Base-by-base conservation (phyloP, 1,139 yeast species). In the Magnusiomyces suaveolens region DNA sequence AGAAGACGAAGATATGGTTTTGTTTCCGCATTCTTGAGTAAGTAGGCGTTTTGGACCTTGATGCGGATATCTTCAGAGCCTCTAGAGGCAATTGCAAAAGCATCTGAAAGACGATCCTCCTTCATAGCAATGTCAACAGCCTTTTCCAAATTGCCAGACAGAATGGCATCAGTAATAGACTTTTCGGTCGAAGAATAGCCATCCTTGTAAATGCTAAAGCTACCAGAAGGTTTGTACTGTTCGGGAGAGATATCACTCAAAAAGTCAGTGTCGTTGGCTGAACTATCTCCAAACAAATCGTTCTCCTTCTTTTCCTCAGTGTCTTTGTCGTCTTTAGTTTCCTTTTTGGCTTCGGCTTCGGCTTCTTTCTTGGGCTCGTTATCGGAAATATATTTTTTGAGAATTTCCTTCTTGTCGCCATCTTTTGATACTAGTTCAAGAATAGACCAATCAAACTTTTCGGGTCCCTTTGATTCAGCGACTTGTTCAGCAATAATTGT, bases 51-150 rank as follows among this genome's bases (percentile, higher is more conserved):
- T 64, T 79, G 83, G 1, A 86, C 97, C 63, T 81, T 80, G 53
- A 77, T 75, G 63, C 85, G 84, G 63, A 83, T 72, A 21, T 64
- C 64, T 6, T 74, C 75, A 23, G 78, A 80, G 2, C 85, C 86
- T 64, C 83, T 84, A 63, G 87, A 72, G 0, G 97, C 87, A 58
- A 94, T 76, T 47, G 90, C 74, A 61, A 90, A 77, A 1, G 97
- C 97, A 66, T 92, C 97, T 24, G 79, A 70, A 43, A 88, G 72
- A 56, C 79, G 78, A 55, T 79, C 84, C 51, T 80, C 78, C 52
- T 80, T 76, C 57, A 94, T 73, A 60, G 94, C 83, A 46, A 77
- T 66, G 41, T 81, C 76, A 6, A 88, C 83, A 0, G 97, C 97
- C 29, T 76, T 75, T 29, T 79, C 80, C 56, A 79, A 72, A 56